These are phyloP conservation scores for Xylariomycetidae sp. DNA, from an alignment of 2,329 filamentous ascomycete species.

Conservation along the genomic window DNA sequence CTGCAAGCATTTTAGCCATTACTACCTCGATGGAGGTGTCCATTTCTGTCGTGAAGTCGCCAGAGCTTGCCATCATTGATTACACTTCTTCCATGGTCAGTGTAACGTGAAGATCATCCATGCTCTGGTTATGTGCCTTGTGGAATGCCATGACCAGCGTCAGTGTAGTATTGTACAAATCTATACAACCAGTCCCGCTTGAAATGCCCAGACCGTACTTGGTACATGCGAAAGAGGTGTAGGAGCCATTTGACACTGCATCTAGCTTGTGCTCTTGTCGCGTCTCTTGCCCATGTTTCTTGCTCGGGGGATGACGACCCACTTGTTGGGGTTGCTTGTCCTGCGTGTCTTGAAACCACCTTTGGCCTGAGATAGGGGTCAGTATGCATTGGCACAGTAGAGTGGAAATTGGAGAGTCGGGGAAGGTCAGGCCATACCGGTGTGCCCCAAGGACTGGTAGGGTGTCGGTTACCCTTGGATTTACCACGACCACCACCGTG, in stretches of 20 bases:
- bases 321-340: slow-evolving; percentile 86
- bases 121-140: too few relatives aligned
- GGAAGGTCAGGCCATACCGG: slow-evolving; percentile 58
- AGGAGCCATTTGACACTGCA: slow-evolving; percentile 10
- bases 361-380: slow-evolving; percentile 53
- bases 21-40: too few relatives aligned
- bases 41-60: too few relatives aligned
- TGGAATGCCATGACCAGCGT: too few relatives aligned
- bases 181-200: slow-evolving; percentile 21
- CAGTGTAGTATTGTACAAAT: slow-evolving; percentile 24
- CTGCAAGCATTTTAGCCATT: too few relatives aligned
- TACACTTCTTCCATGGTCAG: too few relatives aligned
- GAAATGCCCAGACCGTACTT: slow-evolving; percentile 13
- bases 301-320: slow-evolving; percentile 74
- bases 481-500: slow-evolving; percentile 99
- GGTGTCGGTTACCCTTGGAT: slow-evolving; percentile 95
- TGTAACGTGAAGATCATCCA: too few relatives aligned
- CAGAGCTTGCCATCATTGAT: too few relatives aligned
- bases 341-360: slow-evolving; percentile 86
- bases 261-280: slow-evolving; percentile 45
- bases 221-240: slow-evolving; percentile 25
- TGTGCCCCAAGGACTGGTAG: slow-evolving; percentile 93
- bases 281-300: slow-evolving; percentile 90
- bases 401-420: slow-evolving; percentile 2
- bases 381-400: slow-evolving; percentile 17